Evolutionary conservation across 2,329 filamentous ascomycete genomes (phyloP).

Genomic region (Camillea tinctor): DNA sequence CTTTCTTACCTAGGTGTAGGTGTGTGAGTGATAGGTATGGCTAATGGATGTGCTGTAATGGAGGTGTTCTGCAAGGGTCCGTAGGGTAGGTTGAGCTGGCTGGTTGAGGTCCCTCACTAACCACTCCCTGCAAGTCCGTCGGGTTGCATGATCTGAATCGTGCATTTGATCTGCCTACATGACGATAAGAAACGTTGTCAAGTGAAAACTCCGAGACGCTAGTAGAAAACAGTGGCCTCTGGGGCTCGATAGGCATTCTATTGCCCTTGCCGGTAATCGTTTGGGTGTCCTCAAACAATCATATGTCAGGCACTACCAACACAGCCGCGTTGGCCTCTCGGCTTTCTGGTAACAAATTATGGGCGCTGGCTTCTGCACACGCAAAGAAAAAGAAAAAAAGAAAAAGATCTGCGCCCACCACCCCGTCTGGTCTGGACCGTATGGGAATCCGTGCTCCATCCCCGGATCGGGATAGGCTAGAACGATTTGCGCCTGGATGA

Average conservation of each 20-base stretch:
- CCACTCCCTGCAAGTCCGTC: neutral
- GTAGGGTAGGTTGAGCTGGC: too few species aligned
- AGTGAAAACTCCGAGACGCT: neutral
- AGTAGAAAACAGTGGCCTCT: neutral
- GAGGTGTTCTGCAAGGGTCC: too few species aligned
- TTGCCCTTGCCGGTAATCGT: too few species aligned
- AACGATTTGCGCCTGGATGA: neutral
- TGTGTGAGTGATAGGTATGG: neutral
- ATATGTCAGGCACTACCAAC: conserved; percentile 2
- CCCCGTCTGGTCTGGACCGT: neutral
- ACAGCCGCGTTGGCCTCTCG: conserved; percentile 31
- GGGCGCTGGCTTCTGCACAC: neutral
- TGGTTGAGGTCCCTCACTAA: neutral
- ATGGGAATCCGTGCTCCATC: neutral
- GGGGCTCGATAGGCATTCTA: neutral
- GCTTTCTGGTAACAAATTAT: neutral
- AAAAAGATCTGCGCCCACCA: neutral
- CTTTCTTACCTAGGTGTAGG: neutral
- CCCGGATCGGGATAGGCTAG: neutral
- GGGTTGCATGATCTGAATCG: neutral
- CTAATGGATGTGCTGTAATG: neutral
- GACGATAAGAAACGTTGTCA: neutral
- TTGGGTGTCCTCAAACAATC: neutral
- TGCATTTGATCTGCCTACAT: neutral
- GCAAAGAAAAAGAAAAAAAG: too few species aligned